Percentiles rank a stretch among this genome's conserved stretches.
These are phyloP conservation scores for Wickerhamiella vanderwaltii DNA, from an alignment of 805 yeast genomes.

Conservation along the genomic window DNA sequence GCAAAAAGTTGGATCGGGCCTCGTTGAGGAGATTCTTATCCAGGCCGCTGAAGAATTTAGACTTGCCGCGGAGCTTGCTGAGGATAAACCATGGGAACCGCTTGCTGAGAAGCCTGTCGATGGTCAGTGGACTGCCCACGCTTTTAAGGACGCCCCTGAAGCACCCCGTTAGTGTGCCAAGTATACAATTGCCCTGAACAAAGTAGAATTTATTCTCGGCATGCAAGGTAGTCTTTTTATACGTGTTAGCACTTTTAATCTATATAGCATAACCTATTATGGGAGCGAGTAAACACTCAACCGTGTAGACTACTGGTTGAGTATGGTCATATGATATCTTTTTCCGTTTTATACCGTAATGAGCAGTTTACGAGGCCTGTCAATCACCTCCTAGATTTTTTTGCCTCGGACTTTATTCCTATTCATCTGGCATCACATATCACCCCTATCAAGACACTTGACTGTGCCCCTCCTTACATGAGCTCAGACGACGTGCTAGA, in stretches of 20 bases:
- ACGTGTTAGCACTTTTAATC: background rate
- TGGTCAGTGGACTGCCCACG: constrained; percentile 55
- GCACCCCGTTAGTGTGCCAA: constrained; percentile 10
- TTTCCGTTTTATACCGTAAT: too few relatives aligned
- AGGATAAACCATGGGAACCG: constrained; percentile 67
- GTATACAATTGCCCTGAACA: background rate
- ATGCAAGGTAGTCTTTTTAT: background rate
- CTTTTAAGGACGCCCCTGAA: constrained; percentile 15
- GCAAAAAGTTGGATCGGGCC: constrained; percentile 63
- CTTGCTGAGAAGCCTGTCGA: constrained; percentile 66
- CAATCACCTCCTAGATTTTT: too few relatives aligned
- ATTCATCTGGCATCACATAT: too few relatives aligned
- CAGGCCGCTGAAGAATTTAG: constrained; percentile 75
- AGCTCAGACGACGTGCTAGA: constrained; percentile 28
- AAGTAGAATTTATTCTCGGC: too few relatives aligned
- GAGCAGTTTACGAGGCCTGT: too few relatives aligned
- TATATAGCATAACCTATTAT: constrained; percentile 10
- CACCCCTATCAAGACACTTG: too few relatives aligned
- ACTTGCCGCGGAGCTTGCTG: constrained; percentile 53
- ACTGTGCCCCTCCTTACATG: too few relatives aligned
- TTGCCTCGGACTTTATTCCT: too few relatives aligned
- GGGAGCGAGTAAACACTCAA: too few relatives aligned
- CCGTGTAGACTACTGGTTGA: too few relatives aligned
- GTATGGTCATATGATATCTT: too few relatives aligned
- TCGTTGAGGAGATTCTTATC: constrained; percentile 67